Conservation (phyloP, 768 basidiomycete genomes). For the Lentinula detonsa region DNA sequence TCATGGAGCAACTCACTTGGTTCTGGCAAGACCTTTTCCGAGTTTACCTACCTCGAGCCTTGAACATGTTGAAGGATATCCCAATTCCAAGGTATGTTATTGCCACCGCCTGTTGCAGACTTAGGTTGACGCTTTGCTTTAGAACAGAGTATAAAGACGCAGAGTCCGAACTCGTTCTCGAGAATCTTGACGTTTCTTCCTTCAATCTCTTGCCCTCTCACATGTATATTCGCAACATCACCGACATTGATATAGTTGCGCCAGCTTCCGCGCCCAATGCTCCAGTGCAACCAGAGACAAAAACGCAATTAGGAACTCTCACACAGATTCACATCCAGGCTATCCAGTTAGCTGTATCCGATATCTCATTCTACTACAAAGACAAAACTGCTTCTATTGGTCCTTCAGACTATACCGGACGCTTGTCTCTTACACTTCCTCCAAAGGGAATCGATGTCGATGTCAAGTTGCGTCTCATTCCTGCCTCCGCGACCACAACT, state of each 20-base stretch:
- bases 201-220: constrained; percentile 65
- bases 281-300: background rate
- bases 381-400: constrained; percentile 51
- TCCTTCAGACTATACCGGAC: constrained; percentile 54
- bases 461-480: constrained; percentile 58
- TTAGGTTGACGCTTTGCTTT: background rate
- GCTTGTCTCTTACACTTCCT: constrained; percentile 57
- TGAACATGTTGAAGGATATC: constrained; percentile 48
- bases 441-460: constrained; percentile 65
- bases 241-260: constrained; percentile 36
- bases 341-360: constrained; percentile 52
- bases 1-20: constrained; percentile 62
- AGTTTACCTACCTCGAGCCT: constrained; percentile 62
- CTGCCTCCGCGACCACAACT: constrained; percentile 29
- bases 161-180: constrained; percentile 68
- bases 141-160: constrained; percentile 69
- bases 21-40: constrained; percentile 80
- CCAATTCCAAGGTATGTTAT: constrained; percentile 59
- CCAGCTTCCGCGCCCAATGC: background rate
- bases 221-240: constrained; percentile 67
- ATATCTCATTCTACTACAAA: constrained; percentile 71
- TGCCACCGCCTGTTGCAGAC: background rate
- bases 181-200: constrained; percentile 66
- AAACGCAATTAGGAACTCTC: constrained; percentile 42
- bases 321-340: constrained; percentile 64